Percentiles rank a stretch among this genome's conserved stretches.
Conservation (phyloP, 352 stramenopile species). For the Globisporangium abappressorium region DNA sequence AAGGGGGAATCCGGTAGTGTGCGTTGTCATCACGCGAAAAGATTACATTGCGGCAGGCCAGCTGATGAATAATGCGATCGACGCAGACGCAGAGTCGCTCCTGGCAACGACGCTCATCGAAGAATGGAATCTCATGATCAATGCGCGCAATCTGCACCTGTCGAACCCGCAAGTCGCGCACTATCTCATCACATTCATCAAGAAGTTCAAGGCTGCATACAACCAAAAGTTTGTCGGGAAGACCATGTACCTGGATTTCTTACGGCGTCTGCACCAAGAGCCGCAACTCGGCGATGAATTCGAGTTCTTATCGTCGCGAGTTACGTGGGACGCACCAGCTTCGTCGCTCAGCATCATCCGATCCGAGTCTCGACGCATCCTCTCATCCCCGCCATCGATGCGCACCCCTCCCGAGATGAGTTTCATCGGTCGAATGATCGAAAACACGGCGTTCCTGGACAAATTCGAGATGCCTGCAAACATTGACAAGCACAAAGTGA, state of each 20-base stretch:
- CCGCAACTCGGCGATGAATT: slow-evolving; percentile 52
- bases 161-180: slow-evolving; percentile 66
- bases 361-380: slow-evolving; percentile 58
- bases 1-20: slow-evolving; percentile 29
- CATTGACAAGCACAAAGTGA: slow-evolving; percentile 49
- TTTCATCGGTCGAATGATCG: slow-evolving; percentile 58
- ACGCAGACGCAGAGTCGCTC: slow-evolving; percentile 51
- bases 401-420: slow-evolving; percentile 43
- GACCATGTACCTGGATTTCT: slow-evolving; percentile 69
- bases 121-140: slow-evolving; percentile 65
- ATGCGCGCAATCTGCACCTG: slow-evolving; percentile 57
- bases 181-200: slow-evolving; percentile 70
- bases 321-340: slow-evolving; percentile 51
- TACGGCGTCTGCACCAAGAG: slow-evolving; percentile 63
- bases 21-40: slow-evolving; percentile 45
- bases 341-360: slow-evolving; percentile 68
- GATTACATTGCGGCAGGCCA: slow-evolving; percentile 46
- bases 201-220: slow-evolving; percentile 75
- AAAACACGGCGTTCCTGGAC: slow-evolving; percentile 51
- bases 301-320: slow-evolving; percentile 43
- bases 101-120: slow-evolving; percentile 64
- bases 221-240: slow-evolving; percentile 76
- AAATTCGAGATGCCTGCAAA: slow-evolving; percentile 64
- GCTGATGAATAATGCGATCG: slow-evolving; percentile 25
- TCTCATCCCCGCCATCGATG: slow-evolving; percentile 32